A percentile compares a stretch with the other conserved stretches of the same genome.
Evolutionary conservation across 257 asterid species (phyloP).

Genomic region (Solanum ossicruentum): DNA sequence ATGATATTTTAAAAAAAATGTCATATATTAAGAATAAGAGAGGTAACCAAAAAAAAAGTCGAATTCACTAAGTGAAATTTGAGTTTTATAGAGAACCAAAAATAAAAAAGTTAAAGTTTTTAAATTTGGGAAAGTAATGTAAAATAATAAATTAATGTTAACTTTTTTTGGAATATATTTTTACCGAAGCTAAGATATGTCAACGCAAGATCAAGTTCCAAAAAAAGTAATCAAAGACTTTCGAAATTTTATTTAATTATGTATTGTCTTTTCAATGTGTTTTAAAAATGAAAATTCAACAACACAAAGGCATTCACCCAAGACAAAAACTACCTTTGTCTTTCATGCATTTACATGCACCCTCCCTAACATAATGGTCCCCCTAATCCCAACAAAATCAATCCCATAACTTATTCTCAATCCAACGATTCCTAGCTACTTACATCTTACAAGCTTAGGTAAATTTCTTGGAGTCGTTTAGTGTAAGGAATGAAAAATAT

Average conservation of each 20-base stretch:
- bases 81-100: neutral
- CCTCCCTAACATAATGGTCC: neutral
- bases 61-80: neutral
- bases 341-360: slow-evolving; percentile 51
- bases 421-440: neutral
- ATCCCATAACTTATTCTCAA: neutral
- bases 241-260: neutral
- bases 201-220: neutral
- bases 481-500: too few species aligned
- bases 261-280: slow-evolving; percentile 4
- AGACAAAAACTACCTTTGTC: slow-evolving; percentile 53
- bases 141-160: neutral
- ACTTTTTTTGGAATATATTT: neutral
- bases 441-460: neutral
- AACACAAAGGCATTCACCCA: slow-evolving; percentile 18
- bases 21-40: neutral
- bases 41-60: neutral
- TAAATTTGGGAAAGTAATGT: neutral
- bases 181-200: neutral
- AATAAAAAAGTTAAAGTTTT: neutral
- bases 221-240: neutral
- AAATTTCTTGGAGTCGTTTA: neutral
- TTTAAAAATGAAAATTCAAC: slow-evolving; percentile 20
- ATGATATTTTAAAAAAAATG: too few species aligned
- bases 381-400: neutral